Percentiles rank a stretch among this genome's conserved stretches.
Evolutionary conservation across 192 early-diverging fungal species (phyloP).

Genomic region (Linnemannia elongata): DNA sequence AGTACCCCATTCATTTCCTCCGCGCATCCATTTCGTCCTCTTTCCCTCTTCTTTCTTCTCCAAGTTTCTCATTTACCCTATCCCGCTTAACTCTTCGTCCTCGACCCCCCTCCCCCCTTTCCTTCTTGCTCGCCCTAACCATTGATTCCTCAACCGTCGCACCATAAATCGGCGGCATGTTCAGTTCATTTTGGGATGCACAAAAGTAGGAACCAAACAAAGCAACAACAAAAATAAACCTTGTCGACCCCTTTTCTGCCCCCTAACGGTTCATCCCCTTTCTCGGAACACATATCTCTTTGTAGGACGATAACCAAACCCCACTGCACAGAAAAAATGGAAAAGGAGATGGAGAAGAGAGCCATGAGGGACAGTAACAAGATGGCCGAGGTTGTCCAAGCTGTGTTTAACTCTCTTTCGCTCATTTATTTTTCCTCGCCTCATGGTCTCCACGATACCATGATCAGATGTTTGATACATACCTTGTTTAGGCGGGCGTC

Average conservation of each 20-base stretch:
- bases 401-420: background rate
- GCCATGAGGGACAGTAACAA: background rate
- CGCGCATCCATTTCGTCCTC: background rate
- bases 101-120: background rate
- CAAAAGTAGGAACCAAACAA: background rate
- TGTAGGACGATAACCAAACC: background rate
- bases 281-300: background rate
- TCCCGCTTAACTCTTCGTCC: background rate
- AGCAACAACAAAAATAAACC: background rate
- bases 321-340: background rate
- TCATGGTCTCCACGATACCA: background rate
- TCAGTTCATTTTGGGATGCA: conserved; percentile 4
- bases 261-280: background rate
- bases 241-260: background rate
- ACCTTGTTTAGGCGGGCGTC: background rate
- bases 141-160: background rate
- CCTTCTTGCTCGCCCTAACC: background rate
- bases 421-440: background rate
- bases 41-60: background rate
- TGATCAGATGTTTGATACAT: conserved; percentile 5
- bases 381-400: background rate
- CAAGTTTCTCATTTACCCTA: background rate
- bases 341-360: background rate
- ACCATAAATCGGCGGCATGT: background rate
- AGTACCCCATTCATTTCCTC: background rate